Evolutionary conservation across 257 asterid genomes (phyloP).

Genomic region (Ballota nigra): DNA sequence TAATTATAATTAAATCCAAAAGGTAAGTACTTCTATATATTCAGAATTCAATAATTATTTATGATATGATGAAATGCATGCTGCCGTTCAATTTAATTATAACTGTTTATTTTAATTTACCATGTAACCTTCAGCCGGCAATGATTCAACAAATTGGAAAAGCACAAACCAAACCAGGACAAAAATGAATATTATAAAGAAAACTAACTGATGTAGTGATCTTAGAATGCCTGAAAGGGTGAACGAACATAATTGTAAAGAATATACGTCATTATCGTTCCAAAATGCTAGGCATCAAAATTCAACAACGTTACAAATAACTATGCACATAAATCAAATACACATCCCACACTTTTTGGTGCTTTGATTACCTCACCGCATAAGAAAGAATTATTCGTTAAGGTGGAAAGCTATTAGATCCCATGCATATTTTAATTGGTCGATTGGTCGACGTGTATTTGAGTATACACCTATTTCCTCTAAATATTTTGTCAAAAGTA

Average conservation of each 20-base stretch:
- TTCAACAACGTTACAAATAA: slow-evolving; percentile 15
- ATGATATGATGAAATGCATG: background rate
- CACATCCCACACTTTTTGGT: slow-evolving; percentile 10
- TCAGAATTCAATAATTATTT: no score
- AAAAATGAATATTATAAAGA: slow-evolving; percentile 1
- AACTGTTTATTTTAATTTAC: background rate
- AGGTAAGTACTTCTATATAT: no score
- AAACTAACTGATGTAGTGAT: background rate
- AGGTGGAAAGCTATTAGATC: background rate
- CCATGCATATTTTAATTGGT: background rate
- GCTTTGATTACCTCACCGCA: background rate
- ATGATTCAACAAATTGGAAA: slow-evolving; percentile 17
- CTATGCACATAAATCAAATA: slow-evolving; percentile 20
- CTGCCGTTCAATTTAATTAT: background rate
- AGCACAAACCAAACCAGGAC: slow-evolving; percentile 14
- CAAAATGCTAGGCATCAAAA: slow-evolving; percentile 1
- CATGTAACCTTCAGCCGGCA: slow-evolving; percentile 25
- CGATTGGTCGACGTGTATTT: background rate
- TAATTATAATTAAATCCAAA: no score
- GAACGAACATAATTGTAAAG: slow-evolving; percentile 17
- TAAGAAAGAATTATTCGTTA: background rate
- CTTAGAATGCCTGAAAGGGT: slow-evolving; percentile 28
- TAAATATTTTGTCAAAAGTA: no score
- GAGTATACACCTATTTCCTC: no score
- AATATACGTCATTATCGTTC: slow-evolving; percentile 25